Conservation (phyloP, 2,329 filamentous ascomycete genomes). For the Alternaria panax region DNA sequence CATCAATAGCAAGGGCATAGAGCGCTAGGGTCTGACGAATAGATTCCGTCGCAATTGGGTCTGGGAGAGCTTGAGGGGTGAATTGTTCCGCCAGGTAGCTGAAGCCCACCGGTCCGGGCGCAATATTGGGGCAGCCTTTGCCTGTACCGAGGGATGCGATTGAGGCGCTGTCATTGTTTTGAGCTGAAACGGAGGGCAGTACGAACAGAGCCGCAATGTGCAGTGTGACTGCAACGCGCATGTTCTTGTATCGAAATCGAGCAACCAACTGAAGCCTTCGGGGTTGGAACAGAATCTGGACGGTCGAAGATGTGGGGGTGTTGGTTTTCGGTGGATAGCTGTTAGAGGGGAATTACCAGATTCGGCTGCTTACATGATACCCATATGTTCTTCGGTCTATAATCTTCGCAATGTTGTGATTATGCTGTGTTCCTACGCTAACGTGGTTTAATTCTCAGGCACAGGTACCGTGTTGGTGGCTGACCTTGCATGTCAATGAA, state of each 20-base stretch:
- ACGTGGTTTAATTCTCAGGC: not conserved
- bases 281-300: not conserved
- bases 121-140: not conserved
- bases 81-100: not conserved
- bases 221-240: not conserved
- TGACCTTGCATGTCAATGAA: not conserved
- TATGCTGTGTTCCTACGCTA: not conserved
- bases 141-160: not conserved
- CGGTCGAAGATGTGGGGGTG: not conserved
- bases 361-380: too few relatives aligned
- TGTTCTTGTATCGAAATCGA: constrained; percentile 13
- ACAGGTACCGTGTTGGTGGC: not conserved
- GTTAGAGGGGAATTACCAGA: not conserved
- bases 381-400: too few relatives aligned
- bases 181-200: not conserved
- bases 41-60: not conserved
- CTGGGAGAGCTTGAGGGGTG: not conserved
- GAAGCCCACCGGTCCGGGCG: not conserved
- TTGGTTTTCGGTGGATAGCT: not conserved
- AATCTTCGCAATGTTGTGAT: not conserved
- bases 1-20: not conserved
- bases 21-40: not conserved
- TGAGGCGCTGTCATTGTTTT: not conserved
- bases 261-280: not conserved
- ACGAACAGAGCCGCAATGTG: not conserved